phyloP scores from a whole-genome alignment of 2,329 filamentous ascomycete genomes.

The Colletotrichum eleusines region DNA sequence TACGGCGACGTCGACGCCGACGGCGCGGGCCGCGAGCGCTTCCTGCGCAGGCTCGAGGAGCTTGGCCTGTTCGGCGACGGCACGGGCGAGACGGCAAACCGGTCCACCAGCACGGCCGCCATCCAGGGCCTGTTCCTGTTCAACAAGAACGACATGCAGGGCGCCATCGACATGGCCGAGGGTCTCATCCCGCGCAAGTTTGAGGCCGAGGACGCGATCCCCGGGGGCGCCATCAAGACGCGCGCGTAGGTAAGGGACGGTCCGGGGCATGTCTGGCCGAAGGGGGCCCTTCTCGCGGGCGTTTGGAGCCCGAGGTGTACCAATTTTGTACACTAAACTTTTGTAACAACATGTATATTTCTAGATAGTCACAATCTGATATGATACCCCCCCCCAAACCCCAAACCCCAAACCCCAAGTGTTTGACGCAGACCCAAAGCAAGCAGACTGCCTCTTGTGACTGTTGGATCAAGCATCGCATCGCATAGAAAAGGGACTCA shows the following conservation, averaged over 20 bases:
- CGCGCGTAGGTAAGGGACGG: too few species aligned
- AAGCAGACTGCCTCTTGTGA: neutral
- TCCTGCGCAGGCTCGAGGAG: constrained; percentile 77
- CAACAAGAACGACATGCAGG: constrained; percentile 91
- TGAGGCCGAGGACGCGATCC: constrained; percentile 58
- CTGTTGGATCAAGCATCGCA: neutral
- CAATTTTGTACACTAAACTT: neutral
- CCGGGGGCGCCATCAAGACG: constrained; percentile 57
- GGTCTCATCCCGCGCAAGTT: constrained; percentile 70
- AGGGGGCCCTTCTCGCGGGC: too few species aligned
- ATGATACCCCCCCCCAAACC: constrained; percentile 24
- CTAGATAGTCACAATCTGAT: constrained; percentile 8
- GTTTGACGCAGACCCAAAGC: neutral
- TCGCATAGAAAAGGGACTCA: neutral
- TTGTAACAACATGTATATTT: constrained; percentile 37
- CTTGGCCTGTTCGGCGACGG: constrained; percentile 76
- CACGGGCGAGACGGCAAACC: constrained; percentile 59
- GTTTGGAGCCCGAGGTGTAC: neutral
- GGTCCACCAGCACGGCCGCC: constrained; percentile 84
- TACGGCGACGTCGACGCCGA: constrained; percentile 84
- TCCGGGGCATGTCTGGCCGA: too few species aligned
- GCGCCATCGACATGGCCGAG: constrained; percentile 85
- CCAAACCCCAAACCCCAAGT: too few species aligned
- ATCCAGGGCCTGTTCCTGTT: constrained; percentile 95
- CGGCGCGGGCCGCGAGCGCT: constrained; percentile 72